A percentile compares a stretch with the other conserved stretches of the same genome.
phyloP scores from a whole-genome alignment of 495 filamentous ascomycete genomes.

The Parathielavia hyrcaniae region DNA sequence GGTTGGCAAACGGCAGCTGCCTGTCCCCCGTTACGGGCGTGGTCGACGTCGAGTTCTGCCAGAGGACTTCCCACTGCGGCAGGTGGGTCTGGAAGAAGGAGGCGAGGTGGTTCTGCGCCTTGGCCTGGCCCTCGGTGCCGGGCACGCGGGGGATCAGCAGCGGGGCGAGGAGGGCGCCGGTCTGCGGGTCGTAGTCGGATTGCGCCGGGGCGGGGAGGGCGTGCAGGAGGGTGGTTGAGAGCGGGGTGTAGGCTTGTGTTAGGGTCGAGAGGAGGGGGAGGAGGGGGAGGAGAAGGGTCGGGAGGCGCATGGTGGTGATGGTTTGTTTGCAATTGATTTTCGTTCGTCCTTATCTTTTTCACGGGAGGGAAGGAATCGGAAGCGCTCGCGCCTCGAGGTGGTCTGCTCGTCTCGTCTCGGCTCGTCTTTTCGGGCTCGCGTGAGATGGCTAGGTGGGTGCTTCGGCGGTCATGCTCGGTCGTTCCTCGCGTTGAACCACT shows the following conservation, averaged over 20 bases:
- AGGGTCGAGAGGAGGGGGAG: conserved; percentile 20
- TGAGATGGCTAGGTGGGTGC: not conserved
- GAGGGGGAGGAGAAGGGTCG: conserved; percentile 14
- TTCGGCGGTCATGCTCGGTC: not conserved
- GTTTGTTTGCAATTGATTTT: not conserved
- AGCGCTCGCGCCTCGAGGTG: not conserved
- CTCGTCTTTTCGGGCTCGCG: not conserved
- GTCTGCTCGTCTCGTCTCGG: too few species aligned
- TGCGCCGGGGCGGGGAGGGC: conserved; percentile 52
- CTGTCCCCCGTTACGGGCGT: conserved; percentile 61
- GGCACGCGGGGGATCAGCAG: conserved; percentile 79
- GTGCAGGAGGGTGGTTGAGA: conserved; percentile 65
- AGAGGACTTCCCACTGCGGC: conserved; percentile 69
- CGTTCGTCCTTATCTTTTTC: not conserved
- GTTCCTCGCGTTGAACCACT: not conserved
- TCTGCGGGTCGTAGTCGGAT: conserved; percentile 65
- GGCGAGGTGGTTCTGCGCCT: conserved; percentile 68
- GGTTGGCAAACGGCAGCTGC: conserved; percentile 71
- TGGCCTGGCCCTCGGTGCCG: conserved; percentile 62
- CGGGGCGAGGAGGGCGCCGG: conserved; percentile 63
- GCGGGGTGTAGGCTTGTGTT: conserved; percentile 55
- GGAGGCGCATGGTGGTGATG: conserved; percentile 9
- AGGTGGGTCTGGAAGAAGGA: conserved; percentile 65
- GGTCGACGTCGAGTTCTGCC: conserved; percentile 72
- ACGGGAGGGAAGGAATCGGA: not conserved